A percentile compares a stretch with the other conserved stretches of the same genome.
Evolutionary conservation across 73 alveolate genomes (phyloP).

Genomic region (Paramecium biaurelia): DNA sequence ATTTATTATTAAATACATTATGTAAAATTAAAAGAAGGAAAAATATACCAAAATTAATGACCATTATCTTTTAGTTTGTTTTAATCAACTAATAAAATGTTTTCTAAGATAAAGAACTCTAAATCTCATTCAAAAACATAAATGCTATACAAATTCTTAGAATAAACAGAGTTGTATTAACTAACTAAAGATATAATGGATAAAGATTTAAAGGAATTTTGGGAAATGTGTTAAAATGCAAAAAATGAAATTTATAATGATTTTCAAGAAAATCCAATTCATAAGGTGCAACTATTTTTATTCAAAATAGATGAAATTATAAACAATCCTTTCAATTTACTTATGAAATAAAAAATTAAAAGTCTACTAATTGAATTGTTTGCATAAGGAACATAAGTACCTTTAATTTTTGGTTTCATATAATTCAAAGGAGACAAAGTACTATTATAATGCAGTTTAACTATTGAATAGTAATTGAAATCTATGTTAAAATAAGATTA

Average conservation of each 20-base stretch:
- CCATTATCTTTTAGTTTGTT: not conserved
- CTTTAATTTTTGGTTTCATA: not conserved
- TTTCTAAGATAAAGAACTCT: not conserved
- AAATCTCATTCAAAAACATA: not conserved
- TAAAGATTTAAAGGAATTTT: not conserved
- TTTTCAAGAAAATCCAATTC: not conserved
- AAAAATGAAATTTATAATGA: not conserved
- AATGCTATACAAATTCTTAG: not conserved
- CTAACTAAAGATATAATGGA: not conserved
- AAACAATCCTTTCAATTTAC: not conserved
- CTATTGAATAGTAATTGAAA: not conserved
- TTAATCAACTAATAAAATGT: not conserved
- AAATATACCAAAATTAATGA: not conserved
- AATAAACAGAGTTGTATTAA: not conserved
- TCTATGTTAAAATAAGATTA: not conserved
- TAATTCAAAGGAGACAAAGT: not conserved
- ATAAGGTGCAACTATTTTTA: not conserved
- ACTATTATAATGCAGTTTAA: not conserved
- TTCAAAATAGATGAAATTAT: not conserved
- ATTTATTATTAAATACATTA: not conserved
- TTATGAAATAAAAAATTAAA: not conserved
- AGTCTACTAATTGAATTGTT: not conserved
- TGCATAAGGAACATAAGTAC: not conserved
- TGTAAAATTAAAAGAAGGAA: not conserved
- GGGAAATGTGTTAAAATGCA: not conserved